Evolutionary conservation across 257 asterid genomes (phyloP).

Genomic region (Thymus quinquecostatus): DNA sequence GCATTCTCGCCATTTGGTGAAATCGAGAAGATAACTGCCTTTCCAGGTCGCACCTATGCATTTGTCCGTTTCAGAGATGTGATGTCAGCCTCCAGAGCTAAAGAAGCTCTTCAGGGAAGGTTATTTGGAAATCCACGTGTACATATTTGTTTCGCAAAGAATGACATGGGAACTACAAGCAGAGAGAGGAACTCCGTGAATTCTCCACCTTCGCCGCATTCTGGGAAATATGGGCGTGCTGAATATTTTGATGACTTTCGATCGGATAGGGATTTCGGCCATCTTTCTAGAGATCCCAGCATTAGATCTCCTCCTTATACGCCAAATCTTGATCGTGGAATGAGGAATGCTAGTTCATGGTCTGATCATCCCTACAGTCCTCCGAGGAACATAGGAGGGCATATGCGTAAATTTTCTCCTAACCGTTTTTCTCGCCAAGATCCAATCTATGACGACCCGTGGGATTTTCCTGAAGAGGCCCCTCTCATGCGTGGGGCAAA

Average conservation of each 20-base stretch:
- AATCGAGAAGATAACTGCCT: constrained; percentile 80
- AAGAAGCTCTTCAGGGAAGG: constrained; percentile 86
- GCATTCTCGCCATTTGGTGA: constrained; percentile 91
- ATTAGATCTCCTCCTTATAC: constrained; percentile 60
- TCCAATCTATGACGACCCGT: constrained; percentile 65
- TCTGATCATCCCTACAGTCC: constrained; percentile 57
- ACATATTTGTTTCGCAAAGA: constrained; percentile 79
- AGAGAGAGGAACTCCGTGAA: constrained; percentile 57
- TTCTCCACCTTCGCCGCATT: constrained; percentile 63
- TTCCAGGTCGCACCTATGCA: constrained; percentile 95
- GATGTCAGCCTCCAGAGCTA: constrained; percentile 74
- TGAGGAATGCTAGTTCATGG: constrained; percentile 52
- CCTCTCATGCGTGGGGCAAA: constrained; percentile 62
- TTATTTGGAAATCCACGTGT: constrained; percentile 92
- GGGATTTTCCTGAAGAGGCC: constrained; percentile 94
- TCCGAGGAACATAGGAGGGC: constrained; percentile 47
- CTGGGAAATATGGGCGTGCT: constrained; percentile 44
- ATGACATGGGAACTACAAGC: constrained; percentile 63
- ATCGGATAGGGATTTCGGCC: constrained; percentile 53
- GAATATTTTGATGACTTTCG: constrained; percentile 54
- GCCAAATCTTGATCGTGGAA: constrained; percentile 49
- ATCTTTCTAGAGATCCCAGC: constrained; percentile 46
- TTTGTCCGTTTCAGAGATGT: constrained; percentile 81
- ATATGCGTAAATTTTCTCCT: constrained; percentile 60
- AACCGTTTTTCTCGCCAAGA: constrained; percentile 49